These are phyloP conservation scores for Castanea sativa DNA, from an alignment of 306 rosid species.

Conservation along the genomic window DNA sequence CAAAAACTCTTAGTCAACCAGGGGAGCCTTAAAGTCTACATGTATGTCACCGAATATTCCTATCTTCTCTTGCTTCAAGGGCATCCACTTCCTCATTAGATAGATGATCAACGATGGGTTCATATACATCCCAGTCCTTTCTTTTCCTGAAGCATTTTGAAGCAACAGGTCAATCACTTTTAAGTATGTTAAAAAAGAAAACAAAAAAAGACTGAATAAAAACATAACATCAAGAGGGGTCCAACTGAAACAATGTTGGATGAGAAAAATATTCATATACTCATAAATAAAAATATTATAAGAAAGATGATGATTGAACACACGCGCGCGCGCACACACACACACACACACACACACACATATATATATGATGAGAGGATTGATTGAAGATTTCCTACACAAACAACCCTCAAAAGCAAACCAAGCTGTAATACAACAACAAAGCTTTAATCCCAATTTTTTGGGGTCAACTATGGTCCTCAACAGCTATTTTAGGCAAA, in stretches of 20 bases:
- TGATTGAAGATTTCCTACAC: neutral
- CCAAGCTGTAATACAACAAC: too few relatives aligned
- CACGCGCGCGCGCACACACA: neutral
- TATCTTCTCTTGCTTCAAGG: constrained; percentile 92
- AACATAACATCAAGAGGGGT: constrained; percentile 1
- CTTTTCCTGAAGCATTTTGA: constrained; percentile 74
- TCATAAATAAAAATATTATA: neutral
- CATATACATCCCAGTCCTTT: constrained; percentile 92
- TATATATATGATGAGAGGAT: neutral
- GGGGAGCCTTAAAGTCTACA: neutral
- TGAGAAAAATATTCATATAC: neutral
- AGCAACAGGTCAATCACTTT: constrained; percentile 20
- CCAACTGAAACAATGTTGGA: constrained; percentile 1
- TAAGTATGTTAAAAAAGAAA: constrained; percentile 2
- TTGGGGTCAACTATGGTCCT: too few relatives aligned
- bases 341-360: neutral
- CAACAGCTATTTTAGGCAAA: neutral
- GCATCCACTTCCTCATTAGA: constrained; percentile 93
- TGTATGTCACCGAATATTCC: constrained; percentile 42
- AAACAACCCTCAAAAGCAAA: neutral
- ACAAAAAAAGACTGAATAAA: neutral
- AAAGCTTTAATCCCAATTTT: too few relatives aligned
- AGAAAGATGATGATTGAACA: neutral
- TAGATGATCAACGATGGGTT: constrained; percentile 88
- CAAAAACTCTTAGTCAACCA: neutral